phyloP scores from a whole-genome alignment of 2,329 filamentous ascomycete species.

The Sporothrix sp. region DNA sequence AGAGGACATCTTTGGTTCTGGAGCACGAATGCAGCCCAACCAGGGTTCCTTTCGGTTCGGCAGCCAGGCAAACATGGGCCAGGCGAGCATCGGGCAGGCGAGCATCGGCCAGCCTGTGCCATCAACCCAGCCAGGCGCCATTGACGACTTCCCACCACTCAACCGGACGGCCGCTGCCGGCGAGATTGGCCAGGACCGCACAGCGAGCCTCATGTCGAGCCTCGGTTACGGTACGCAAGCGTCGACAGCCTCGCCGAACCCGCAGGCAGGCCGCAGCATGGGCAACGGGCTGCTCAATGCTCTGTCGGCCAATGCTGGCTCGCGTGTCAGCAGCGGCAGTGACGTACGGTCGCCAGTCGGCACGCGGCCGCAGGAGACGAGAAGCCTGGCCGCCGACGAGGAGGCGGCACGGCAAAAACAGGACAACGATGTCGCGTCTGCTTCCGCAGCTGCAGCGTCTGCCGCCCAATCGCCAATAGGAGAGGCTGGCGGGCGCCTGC shows the following conservation, averaged over 20 bases:
- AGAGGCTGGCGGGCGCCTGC: conserved; percentile 20
- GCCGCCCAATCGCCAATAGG: conserved; percentile 21
- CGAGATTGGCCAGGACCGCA: conserved; percentile 48
- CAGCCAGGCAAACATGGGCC: conserved; percentile 17
- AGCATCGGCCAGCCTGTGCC: conserved; percentile 24
- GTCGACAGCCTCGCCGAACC: conserved; percentile 26
- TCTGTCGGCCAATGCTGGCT: conserved; percentile 48
- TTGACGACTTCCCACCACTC: conserved; percentile 54
- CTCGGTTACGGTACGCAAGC: conserved; percentile 43
- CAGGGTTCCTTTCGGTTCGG: conserved; percentile 47
- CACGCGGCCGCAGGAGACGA: conserved; percentile 36
- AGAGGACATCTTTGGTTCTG: conserved; percentile 35
- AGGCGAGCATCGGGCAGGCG: not conserved
- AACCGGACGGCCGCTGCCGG: conserved; percentile 44
- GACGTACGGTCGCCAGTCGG: conserved; percentile 42
- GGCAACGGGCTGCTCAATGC: conserved; percentile 56
- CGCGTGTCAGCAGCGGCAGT: conserved; percentile 34
- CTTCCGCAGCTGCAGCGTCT: not conserved
- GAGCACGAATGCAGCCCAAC: conserved; percentile 28
- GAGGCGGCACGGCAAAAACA: conserved; percentile 39
- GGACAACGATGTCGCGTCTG: conserved; percentile 30
- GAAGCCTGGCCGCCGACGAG: conserved; percentile 32
- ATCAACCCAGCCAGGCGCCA: conserved; percentile 38
- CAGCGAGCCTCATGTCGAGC: conserved; percentile 41
- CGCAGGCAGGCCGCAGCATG: conserved; percentile 28